Base-by-base conservation (phyloP, 345 rosid genomes). In the Noccaea caerulescens region DNA sequence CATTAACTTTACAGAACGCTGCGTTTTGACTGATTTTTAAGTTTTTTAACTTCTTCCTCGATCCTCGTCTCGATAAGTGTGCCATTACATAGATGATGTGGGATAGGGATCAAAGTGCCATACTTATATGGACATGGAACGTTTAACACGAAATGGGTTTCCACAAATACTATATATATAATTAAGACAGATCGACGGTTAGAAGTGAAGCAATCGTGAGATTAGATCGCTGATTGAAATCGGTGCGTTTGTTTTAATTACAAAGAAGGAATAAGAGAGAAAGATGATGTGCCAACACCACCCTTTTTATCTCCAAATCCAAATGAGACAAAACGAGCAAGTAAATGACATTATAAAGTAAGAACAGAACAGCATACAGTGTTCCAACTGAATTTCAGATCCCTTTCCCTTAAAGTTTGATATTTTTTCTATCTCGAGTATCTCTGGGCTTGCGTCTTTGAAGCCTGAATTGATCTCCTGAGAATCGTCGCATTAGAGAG, bases 231-330 rank as follows among this genome's bases (percentile, higher is more conserved):
- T 68, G 10, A 54, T 4, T 12, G 3, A 45, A 39, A 39, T 51
- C 71, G 59, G 12, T 36, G 44, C 59, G 66, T 70, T 78, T 63
- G 74, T 72, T 69, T 76, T 54, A 66, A 56, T 69, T 50, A 71
- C 64, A 50, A 13, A 63, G 6, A 54, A 56, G 32, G 11, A 73
- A 44, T 63, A 13, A 63, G 6, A 54, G 36, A 52, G 11, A 73
- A 41, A 66, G 58, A 45, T 2, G 32, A 66, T n/a, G n/a, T n/a
- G 91, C 97, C 81, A 86, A 84, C 87, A 87, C 77, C 87, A 87
- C 77, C 85, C 72, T 80, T 80, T 27, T 54, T 12, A 13, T 41
- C 61, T 30, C 42, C 32, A 11, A 27, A 27, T 27, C 30, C 30
- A 27, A 27, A 41, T 14, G 56, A 53, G 47, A 12, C 52, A 16